Evolutionary conservation across 768 basidiomycete genomes (phyloP), one percentile per base, ranked within the genome.

Genomic region (Terana coerulea): DNA sequence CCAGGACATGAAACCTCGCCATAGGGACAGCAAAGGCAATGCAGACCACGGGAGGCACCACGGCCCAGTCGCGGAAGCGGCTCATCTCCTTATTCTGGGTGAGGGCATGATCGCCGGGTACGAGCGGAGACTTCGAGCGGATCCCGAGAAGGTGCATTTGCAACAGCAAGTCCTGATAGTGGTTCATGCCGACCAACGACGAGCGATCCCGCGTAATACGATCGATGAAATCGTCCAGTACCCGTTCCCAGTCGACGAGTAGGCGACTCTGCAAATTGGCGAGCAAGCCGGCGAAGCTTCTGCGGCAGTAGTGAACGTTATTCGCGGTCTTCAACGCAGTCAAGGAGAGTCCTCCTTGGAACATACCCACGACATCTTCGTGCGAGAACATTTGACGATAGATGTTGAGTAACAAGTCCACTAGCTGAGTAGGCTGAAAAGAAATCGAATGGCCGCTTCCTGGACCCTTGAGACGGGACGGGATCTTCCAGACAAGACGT

Each of bases 151-250:
- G 65, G 52, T 78, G 69, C 3, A 79, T 62, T 15, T 76, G 71
- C 15, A 67, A 59, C 43, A 68, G 74, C 44, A 83, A 60, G 35
- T 83, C 80, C 51, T 81, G 77, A 52, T 71, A 69, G 51, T 71
- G 64, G 36, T 67, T 61, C 19, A 56, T 63, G 29, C 55, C 67
- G 45, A 67, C 58, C 11, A 63, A 51, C 37, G 67, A 53, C 17
- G 54, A 54, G n/a, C 31, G 17, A 51, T 70, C 66, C 28, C 47
- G 33, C 43, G 60, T 35, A 34, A 57, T 37, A 67, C 70, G 58
- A 15, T 52, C 41, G 12, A 69, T 52, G 51, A 73, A 70, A 31
- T 45, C 52, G 8, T 59, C 55, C 69, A 85, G 72, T 9, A 69
- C 64, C 21, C 62, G 51, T 0, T 24, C 44, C 84, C 84, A 85